A percentile compares a stretch with the other conserved stretches of the same genome.
These are phyloP conservation scores for Logfia minima DNA, from an alignment of 129 eudicot species.

Conservation along the genomic window DNA sequence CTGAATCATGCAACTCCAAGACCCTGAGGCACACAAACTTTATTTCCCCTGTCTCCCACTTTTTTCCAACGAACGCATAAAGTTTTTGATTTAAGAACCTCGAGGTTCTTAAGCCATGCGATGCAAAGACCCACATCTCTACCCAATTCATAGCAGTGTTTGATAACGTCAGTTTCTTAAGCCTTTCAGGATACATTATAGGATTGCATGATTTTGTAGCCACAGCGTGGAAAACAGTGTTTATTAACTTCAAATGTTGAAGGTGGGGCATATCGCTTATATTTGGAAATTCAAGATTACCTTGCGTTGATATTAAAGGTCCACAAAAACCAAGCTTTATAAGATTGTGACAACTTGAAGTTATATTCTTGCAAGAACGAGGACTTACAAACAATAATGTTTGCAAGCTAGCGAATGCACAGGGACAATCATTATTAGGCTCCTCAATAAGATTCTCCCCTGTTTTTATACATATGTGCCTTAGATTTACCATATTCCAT, in stretches of 20 bases:
- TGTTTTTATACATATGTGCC: conserved; percentile 26
- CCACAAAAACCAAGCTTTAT: conserved; percentile 17
- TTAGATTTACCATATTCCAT: conserved; percentile 30
- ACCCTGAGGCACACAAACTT: conserved; percentile 38
- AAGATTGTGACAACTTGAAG: conserved; percentile 10
- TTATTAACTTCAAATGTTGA: conserved; percentile 1
- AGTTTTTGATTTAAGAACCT: conserved; percentile 46
- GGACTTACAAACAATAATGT: conserved; percentile 16
- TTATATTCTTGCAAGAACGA: neutral
- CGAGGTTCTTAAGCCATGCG: conserved; percentile 47
- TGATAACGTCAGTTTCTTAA: conserved; percentile 41
- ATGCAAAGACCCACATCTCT: conserved; percentile 37
- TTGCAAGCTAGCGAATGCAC: conserved; percentile 12
- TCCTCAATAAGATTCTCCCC: conserved; percentile 9
- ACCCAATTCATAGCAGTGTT: conserved; percentile 41
- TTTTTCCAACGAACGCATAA: conserved; percentile 39
- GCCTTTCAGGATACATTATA: conserved; percentile 5
- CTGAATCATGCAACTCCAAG: conserved; percentile 33
- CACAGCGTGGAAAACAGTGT: neutral
- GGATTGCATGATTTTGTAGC: conserved; percentile 7
- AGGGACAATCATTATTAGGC: neutral
- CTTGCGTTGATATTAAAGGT: neutral
- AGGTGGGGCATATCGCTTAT: neutral
- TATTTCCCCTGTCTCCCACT: conserved; percentile 33
- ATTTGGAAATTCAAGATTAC: conserved; percentile 17